A percentile compares a stretch with the other conserved stretches of the same genome.
Evolutionary conservation across 2,329 filamentous ascomycete genomes (phyloP).

Genomic region (Scolecobasidium constrictum): DNA sequence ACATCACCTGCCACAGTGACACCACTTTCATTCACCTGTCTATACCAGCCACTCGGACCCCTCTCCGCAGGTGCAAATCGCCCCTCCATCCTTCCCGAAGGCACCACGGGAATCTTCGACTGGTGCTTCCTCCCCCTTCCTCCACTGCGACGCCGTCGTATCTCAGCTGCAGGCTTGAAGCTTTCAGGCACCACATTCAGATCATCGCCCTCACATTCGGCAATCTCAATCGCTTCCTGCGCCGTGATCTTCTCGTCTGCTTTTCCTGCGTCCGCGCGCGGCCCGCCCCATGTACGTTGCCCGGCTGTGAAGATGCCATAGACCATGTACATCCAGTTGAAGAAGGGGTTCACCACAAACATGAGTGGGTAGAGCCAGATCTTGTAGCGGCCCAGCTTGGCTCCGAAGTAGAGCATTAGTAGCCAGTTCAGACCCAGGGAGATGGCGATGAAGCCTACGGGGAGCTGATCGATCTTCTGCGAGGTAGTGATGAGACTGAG

Average conservation of each 20-base stretch:
- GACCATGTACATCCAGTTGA: conserved; percentile 98
- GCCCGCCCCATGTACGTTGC: conserved; percentile 91
- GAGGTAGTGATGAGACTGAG: conserved; percentile 78
- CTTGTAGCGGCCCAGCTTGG: conserved; percentile 79
- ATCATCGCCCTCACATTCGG: conserved; percentile 70
- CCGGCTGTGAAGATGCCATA: conserved; percentile 93
- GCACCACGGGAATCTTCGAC: conserved; percentile 49
- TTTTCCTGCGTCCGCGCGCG: conserved; percentile 74
- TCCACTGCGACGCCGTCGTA: conserved; percentile 17
- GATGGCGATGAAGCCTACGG: conserved; percentile 86
- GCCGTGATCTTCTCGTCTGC: conserved; percentile 68
- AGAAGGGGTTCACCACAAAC: conserved; percentile 91
- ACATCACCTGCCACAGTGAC: conserved; percentile 31
- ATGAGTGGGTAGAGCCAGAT: conserved; percentile 91
- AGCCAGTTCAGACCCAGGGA: conserved; percentile 89
- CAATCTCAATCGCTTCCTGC: conserved; percentile 73
- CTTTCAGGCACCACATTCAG: conserved; percentile 83
- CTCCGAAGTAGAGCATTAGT: conserved; percentile 92
- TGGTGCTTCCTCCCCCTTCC: neutral
- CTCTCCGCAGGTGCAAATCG: conserved; percentile 64
- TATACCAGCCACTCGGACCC: conserved; percentile 57
- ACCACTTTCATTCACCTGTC: conserved; percentile 54
- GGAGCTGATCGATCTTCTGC: conserved; percentile 65
- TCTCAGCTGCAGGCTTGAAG: conserved; percentile 51
- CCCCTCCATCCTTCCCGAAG: conserved; percentile 64